phyloP scores from a whole-genome alignment of 495 filamentous ascomycete species.

The Podospora pseudocomata region DNA sequence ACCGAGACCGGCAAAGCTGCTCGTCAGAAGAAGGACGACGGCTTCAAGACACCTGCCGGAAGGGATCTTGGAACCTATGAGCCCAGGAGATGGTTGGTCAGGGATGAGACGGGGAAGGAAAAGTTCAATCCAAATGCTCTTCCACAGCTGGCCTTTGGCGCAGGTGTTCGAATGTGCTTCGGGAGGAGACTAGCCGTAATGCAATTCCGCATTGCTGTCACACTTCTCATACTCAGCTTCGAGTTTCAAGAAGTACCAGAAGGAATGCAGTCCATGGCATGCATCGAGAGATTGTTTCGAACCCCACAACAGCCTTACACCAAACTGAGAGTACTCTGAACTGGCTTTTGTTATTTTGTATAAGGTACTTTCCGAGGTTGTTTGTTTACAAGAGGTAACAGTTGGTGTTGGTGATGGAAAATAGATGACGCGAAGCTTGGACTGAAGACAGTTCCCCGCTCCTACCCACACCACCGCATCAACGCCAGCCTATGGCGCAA shows the following conservation, averaged over 20 bases:
- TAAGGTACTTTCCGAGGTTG: too few relatives aligned
- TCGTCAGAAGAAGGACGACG: slow-evolving; percentile 22
- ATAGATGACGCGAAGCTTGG: too few relatives aligned
- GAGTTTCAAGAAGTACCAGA: slow-evolving; percentile 29
- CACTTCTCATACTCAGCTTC: slow-evolving; percentile 26
- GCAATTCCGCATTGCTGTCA: slow-evolving; percentile 29
- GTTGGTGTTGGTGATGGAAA: too few relatives aligned
- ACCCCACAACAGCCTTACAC: slow-evolving; percentile 12
- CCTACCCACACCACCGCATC: too few relatives aligned
- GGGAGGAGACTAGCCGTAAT: slow-evolving; percentile 27
- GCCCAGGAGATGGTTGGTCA: slow-evolving; percentile 33
- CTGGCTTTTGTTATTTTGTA: too few relatives aligned
- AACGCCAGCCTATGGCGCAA: too few relatives aligned
- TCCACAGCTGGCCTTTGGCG: slow-evolving; percentile 25
- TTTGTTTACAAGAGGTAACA: too few relatives aligned
- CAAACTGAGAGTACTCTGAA: slow-evolving; percentile 11
- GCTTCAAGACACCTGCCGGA: slow-evolving; percentile 17
- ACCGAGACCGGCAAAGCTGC: slow-evolving; percentile 23
- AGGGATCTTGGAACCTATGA: slow-evolving; percentile 27
- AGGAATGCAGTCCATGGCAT: slow-evolving; percentile 22
- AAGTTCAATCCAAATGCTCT: slow-evolving; percentile 27
- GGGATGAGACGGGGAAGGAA: slow-evolving; percentile 27
- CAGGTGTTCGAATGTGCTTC: slow-evolving; percentile 26
- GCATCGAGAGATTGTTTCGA: slow-evolving; percentile 22
- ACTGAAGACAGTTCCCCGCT: too few relatives aligned